phyloP scores from a whole-genome alignment of 768 basidiomycete genomes.

The Coprinellus micaceus region DNA sequence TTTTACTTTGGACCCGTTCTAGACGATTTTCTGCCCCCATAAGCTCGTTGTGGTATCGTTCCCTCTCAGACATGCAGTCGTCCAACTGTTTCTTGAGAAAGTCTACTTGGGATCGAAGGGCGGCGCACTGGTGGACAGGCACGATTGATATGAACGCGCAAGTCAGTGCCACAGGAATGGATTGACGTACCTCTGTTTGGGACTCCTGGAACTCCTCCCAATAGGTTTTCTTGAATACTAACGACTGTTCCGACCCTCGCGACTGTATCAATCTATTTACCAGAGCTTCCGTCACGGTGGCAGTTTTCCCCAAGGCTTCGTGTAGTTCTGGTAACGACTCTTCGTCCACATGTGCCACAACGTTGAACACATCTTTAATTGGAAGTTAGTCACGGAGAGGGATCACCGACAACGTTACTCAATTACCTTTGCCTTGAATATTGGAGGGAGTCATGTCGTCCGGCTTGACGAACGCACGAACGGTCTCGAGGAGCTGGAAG shows the following conservation, averaged over 20 bases:
- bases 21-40: conserved; percentile 55
- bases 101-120: conserved; percentile 57
- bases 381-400: conserved; percentile 1
- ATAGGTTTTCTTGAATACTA: conserved; percentile 33
- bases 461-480: conserved; percentile 53
- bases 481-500: conserved; percentile 60
- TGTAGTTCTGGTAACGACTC: conserved; percentile 35
- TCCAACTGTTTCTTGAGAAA: conserved; percentile 45
- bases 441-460: conserved; percentile 45
- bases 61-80: conserved; percentile 47
- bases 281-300: conserved; percentile 55
- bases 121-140: conserved; percentile 40
- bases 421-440: conserved; percentile 40
- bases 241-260: conserved; percentile 30
- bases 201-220: conserved; percentile 48
- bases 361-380: conserved; percentile 43
- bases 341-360: conserved; percentile 38
- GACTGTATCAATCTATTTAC: conserved; percentile 55
- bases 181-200: conserved; percentile 55
- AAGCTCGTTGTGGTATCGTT: conserved; percentile 49
- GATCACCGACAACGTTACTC: conserved; percentile 3
- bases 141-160: background rate
- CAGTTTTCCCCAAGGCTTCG: conserved; percentile 49
- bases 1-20: conserved; percentile 56
- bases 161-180: background rate